phyloP scores from a whole-genome alignment of 768 basidiomycete genomes.

The Lactifluus pinguis region DNA sequence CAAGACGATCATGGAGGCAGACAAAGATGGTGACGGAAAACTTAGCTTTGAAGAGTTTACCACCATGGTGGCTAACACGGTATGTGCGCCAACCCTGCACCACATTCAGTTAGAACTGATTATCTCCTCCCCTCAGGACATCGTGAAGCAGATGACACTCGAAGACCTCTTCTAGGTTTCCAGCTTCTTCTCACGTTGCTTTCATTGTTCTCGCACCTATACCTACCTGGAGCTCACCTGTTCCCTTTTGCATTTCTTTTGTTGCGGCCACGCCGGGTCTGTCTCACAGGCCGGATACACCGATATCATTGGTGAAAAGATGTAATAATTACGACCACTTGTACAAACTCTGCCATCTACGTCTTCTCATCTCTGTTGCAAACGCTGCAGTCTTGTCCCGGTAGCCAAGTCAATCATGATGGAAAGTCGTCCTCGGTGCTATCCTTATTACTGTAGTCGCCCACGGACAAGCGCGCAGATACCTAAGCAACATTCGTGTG shows the following conservation, averaged over 20 bases:
- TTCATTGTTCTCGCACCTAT: not conserved
- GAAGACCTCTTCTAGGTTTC: conserved; percentile 72
- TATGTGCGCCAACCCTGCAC: conserved; percentile 30
- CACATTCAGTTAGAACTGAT: not conserved
- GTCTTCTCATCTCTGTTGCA: conserved; percentile 5
- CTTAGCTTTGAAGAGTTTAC: conserved; percentile 96
- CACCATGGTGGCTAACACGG: conserved; percentile 93
- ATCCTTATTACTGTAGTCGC: not conserved
- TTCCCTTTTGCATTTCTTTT: not conserved
- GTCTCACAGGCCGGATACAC: conserved; percentile 1
- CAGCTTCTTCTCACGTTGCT: not conserved
- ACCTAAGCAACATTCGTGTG: too few species aligned
- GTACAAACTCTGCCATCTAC: not conserved
- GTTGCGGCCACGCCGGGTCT: not conserved
- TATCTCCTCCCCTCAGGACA: conserved; percentile 49
- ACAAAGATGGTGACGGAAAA: conserved; percentile 96
- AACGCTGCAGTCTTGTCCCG: not conserved
- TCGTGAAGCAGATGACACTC: conserved; percentile 97
- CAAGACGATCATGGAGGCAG: conserved; percentile 99
- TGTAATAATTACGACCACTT: conserved; percentile 5
- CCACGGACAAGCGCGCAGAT: too few species aligned
- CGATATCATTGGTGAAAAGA: conserved; percentile 10
- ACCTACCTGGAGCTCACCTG: conserved; percentile 8
- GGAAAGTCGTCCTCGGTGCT: not conserved
- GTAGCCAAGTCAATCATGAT: too few species aligned